These are phyloP conservation scores for Protea cynaroides DNA, from an alignment of 164 flowering plant genomes.

Conservation along the genomic window DNA sequence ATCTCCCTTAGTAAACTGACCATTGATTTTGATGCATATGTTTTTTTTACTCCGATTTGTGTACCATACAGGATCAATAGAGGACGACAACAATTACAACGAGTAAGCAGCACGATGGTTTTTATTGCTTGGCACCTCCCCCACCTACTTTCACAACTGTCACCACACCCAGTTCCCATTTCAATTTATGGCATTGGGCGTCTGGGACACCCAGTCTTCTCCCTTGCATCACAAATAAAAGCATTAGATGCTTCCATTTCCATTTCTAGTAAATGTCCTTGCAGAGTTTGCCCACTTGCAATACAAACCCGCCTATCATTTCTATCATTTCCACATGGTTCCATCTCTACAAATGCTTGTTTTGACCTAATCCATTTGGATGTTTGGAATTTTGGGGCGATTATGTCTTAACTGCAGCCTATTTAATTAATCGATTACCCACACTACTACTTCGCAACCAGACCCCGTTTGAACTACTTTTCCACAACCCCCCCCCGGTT, in stretches of 20 bases:
- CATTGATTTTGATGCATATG: too few relatives aligned
- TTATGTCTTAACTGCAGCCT: slow-evolving; percentile 2
- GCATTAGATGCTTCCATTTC: slow-evolving; percentile 4
- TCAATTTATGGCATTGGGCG: slow-evolving; percentile 11
- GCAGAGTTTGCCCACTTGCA: slow-evolving; percentile 9
- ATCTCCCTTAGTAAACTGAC: too few relatives aligned
- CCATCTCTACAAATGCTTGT: slow-evolving; percentile 5
- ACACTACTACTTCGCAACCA: too few relatives aligned
- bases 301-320: slow-evolving; percentile 18
- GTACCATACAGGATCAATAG: too few relatives aligned
- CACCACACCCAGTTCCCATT: neutral
- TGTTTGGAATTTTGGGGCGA: slow-evolving; percentile 10
- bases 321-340: slow-evolving; percentile 11
- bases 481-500: too few relatives aligned
- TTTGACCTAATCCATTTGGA: slow-evolving; percentile 13
- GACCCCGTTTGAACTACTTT: too few relatives aligned
- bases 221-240: too few relatives aligned
- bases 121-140: slow-evolving; percentile 13
- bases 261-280: neutral
- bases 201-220: slow-evolving; percentile 13
- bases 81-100: too few relatives aligned
- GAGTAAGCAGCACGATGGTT: slow-evolving; percentile 13
- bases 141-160: neutral
- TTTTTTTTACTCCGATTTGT: too few relatives aligned
- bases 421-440: slow-evolving; percentile 5